Base-by-base conservation (phyloP, 192 early-diverging fungal species). In the Coemansia sp. region DNA sequence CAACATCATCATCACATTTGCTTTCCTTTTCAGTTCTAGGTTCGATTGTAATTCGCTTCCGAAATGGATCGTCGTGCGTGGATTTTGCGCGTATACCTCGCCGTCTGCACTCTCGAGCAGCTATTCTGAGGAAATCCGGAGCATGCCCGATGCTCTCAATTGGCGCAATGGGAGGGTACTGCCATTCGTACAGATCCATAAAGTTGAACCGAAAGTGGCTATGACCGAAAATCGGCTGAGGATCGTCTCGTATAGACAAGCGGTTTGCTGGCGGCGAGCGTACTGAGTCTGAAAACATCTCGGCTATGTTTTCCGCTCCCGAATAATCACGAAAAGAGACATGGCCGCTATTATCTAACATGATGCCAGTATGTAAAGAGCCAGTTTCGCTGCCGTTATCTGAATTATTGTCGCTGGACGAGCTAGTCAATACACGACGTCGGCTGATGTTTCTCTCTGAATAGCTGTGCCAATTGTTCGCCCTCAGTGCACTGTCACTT, bases 111-210 rank as follows among this genome's bases (percentile, higher is more conserved):
- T 80, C 77, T 23, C 77, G 72, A 16, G 77, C 77, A 18, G 72
- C 77, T 23, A 80, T 20, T 28, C 57, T 57, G 3, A 80, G 63
- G 40, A 80, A 80, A 31, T 71, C 69, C 7, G 77, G 77, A 2
- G 68, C 77, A 1, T 10, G 21, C 3, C 62, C 77, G 4, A 42
- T 45, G 2, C 60, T 35, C 43, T 71, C 72, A 12, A 35, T 7
- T 13, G 63, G 48, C 12, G 61, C 67, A 21, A 67, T 63, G 25
- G 70, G 68, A 4, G 77, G 77, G 39, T 67, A 80, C 35, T 74
- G 69, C 77, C 77, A 80, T 49, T 67, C 63, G 60, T 74, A 80
- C 2, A 80, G 62, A 57, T 80, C 77, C 39, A 80, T 39, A 48
- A 80, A 69, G 39, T 75, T 73, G 52, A 80, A 80, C 25, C 43